Percentiles rank a stretch among this genome's conserved stretches.
These are phyloP conservation scores for Neolecta irregularis DNA, from an alignment of 1,139 yeast species.

Conservation along the genomic window DNA sequence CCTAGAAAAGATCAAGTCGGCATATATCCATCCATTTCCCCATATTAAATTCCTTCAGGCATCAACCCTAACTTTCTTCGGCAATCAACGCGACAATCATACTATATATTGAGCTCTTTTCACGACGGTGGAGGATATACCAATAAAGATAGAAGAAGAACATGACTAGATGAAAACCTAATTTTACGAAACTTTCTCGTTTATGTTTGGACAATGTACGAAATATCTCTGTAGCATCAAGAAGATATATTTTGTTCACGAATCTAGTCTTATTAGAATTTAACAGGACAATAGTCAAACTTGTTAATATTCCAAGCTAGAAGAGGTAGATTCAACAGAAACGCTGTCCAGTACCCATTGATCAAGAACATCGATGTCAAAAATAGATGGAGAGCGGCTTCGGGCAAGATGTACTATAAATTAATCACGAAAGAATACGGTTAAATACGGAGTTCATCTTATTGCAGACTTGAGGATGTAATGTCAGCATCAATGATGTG, in stretches of 20 bases:
- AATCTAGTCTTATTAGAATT: conserved; percentile 34
- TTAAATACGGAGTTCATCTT: neutral
- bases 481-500: conserved; percentile 1
- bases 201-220: conserved; percentile 87
- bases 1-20: no score
- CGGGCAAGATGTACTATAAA: conserved; percentile 47
- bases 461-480: neutral
- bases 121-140: no score
- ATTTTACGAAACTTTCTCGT: conserved; percentile 77
- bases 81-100: conserved; percentile 93
- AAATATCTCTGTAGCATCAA: conserved; percentile 97
- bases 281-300: conserved; percentile 21
- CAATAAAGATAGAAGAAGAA: conserved; percentile 92
- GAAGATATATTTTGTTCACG: conserved; percentile 60
- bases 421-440: conserved; percentile 2
- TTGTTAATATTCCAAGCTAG: conserved; percentile 69
- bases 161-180: conserved; percentile 80
- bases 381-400: conserved; percentile 70
- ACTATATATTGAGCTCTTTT: no score
- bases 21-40: no score
- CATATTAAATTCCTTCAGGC: no score
- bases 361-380: conserved; percentile 56
- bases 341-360: conserved; percentile 88
- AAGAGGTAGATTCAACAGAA: conserved; percentile 72
- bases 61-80: conserved; percentile 27